Base-by-base conservation (phyloP, 129 eudicot species). In the Flaveria linearis region DNA sequence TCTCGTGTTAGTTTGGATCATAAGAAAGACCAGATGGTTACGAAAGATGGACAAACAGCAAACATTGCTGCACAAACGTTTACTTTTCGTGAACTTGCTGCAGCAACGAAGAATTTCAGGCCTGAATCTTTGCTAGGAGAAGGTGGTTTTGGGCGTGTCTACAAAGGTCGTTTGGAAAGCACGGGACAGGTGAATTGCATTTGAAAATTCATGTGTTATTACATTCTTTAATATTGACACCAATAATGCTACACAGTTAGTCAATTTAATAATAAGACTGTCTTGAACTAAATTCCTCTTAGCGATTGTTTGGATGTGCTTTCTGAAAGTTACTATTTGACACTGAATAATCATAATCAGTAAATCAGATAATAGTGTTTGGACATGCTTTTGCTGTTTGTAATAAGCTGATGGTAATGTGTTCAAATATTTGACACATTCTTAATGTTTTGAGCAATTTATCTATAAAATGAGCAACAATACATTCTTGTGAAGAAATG, bases 111-210 rank as follows among this genome's bases (percentile, higher is more conserved):
- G 85, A 92, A 92, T 69, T 92, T 92, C 71, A 84, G 91, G 56
- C 88, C 92, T 15, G 96, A 92, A 76, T 73, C 85, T 66, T 80
- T 92, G 78, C 65, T 92, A 33, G 97, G 97, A 71, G 97, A 92
- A 87, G 97, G 97, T 69, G 97, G 97, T 52, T 92, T 92, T 74
- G 97, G 97, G 53, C 89, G 91, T 23, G 97, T 92, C 62, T 89
- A 92, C 74, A 92, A 89, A 81, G 97, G 96, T 46, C 88, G 84
- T 9, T 74, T 92, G 72, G 97, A 89, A 72, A 90, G 90, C 86
- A 83, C 92, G 3, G 97, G 97, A 28, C 97, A 92, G 91, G 97
- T 92, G 71, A 43, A 14, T 62, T 33, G 25, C 30, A 49, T 78
- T 61, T 6, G 36, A 72, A 23, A 47, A 9, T 64, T 36, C 36